These are phyloP conservation scores for Pseudonitzschia multiseries DNA, from an alignment of 108 stramenopile genomes.

Conservation along the genomic window DNA sequence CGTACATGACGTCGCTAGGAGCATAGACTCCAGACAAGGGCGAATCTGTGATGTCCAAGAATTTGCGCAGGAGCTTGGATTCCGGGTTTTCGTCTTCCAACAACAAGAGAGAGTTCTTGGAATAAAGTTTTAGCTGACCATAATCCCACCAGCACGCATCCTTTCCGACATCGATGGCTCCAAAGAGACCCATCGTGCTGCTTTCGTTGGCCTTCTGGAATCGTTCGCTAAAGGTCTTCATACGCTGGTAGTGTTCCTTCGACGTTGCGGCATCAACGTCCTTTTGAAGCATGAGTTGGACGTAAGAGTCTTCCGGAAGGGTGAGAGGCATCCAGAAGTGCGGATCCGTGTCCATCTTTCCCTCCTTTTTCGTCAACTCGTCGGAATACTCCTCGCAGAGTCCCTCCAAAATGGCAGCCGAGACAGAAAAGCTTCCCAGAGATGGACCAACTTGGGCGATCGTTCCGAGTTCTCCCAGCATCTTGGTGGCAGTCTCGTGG, in stretches of 20 bases:
- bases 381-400: slow-evolving; percentile 80
- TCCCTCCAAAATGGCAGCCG: slow-evolving; percentile 78
- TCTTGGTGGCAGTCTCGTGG: slow-evolving; percentile 91
- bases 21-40: slow-evolving; percentile 46
- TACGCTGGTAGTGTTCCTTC: slow-evolving; percentile 79
- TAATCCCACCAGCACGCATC: slow-evolving; percentile 99
- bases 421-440: slow-evolving; percentile 94
- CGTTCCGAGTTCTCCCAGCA: slow-evolving; percentile 86
- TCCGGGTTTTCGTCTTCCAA: slow-evolving; percentile 72
- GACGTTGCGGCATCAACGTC: slow-evolving; percentile 69
- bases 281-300: slow-evolving; percentile 88
- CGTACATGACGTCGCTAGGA: slow-evolving; percentile 7
- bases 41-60: slow-evolving; percentile 73
- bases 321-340: slow-evolving; percentile 99
- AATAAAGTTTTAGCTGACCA: slow-evolving; percentile 94
- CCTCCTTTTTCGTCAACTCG: slow-evolving; percentile 83
- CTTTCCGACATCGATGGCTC: slow-evolving; percentile 95
- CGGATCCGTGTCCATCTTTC: slow-evolving; percentile 92
- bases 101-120: slow-evolving; percentile 83
- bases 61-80: slow-evolving; percentile 74
- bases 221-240: slow-evolving; percentile 70
- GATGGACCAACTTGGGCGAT: slow-evolving; percentile 91
- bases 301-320: slow-evolving; percentile 79
- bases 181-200: slow-evolving; percentile 83
- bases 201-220: slow-evolving; percentile 45